Evolutionary conservation across 2,329 filamentous ascomycete species (phyloP).

Genomic region (Diaporthe sp.): DNA sequence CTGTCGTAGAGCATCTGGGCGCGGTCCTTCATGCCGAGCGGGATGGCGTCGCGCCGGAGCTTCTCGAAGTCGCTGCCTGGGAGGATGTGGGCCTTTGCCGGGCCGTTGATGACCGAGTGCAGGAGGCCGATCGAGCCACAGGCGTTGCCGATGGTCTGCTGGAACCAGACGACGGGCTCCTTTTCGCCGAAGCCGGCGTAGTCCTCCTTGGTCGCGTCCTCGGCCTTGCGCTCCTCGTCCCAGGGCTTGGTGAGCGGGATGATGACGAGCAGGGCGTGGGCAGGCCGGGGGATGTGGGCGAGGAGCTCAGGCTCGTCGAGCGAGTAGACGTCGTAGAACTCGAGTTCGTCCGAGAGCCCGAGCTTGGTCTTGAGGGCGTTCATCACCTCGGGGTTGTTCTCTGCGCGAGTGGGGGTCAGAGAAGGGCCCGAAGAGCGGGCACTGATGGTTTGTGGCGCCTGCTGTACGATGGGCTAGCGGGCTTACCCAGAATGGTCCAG

Average conservation of each 20-base stretch:
- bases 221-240: slow-evolving; percentile 59
- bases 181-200: slow-evolving; percentile 53
- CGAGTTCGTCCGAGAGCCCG: slow-evolving; percentile 76
- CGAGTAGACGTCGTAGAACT: slow-evolving; percentile 87
- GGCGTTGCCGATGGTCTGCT: slow-evolving; percentile 86
- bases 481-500: slow-evolving; percentile 41
- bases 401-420: slow-evolving; percentile 44
- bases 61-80: slow-evolving; percentile 67
- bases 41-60: slow-evolving; percentile 74
- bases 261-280: slow-evolving; percentile 83
- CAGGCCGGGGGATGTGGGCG: slow-evolving; percentile 81
- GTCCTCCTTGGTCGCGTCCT: slow-evolving; percentile 70
- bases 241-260: slow-evolving; percentile 72
- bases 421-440: background rate
- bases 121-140: slow-evolving; percentile 85
- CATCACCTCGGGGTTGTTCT: slow-evolving; percentile 84
- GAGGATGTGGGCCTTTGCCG: slow-evolving; percentile 67
- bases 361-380: slow-evolving; percentile 78
- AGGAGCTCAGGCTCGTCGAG: slow-evolving; percentile 84
- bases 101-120: slow-evolving; percentile 80
- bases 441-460: background rate
- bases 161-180: slow-evolving; percentile 85
- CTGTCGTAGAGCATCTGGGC: slow-evolving; percentile 81
- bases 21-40: slow-evolving; percentile 71
- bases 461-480: slow-evolving; percentile 1